Conservation (phyloP, 495 filamentous ascomycete genomes). For the Aspergillus coremiiformis region DNA sequence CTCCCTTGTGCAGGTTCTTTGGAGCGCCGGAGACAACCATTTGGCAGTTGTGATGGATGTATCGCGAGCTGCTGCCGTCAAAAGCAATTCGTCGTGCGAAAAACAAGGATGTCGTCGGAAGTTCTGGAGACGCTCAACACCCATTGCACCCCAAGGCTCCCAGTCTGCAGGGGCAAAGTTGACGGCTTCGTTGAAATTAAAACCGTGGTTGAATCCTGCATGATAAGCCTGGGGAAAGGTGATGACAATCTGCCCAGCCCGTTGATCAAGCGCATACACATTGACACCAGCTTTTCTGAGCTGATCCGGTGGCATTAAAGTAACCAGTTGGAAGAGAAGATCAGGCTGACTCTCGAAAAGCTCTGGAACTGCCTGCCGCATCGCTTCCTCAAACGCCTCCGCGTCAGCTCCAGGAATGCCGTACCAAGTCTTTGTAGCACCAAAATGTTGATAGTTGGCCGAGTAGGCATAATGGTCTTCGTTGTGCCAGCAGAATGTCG, state of each 20-base stretch:
- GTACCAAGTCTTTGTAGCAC: conserved; percentile 98
- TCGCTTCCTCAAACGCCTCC: conserved; percentile 88
- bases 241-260: conserved; percentile 92
- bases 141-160: conserved; percentile 85
- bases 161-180: conserved; percentile 97
- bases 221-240: conserved; percentile 92
- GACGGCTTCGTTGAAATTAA: conserved; percentile 99
- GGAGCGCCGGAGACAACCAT: conserved; percentile 85
- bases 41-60: conserved; percentile 87
- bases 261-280: conserved; percentile 87
- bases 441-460: conserved; percentile 97
- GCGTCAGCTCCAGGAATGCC: conserved; percentile 92
- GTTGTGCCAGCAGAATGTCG: conserved; percentile 99
- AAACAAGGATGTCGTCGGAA: conserved; percentile 94
- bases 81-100: conserved; percentile 92
- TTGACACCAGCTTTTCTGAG: conserved; percentile 90
- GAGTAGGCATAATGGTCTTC: conserved; percentile 98
- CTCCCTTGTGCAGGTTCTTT: conserved; percentile 68
- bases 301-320: conserved; percentile 86
- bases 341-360: conserved; percentile 96
- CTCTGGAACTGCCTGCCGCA: conserved; percentile 91
- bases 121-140: conserved; percentile 76
- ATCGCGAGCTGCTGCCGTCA: conserved; percentile 74
- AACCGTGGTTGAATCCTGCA: conserved; percentile 90
- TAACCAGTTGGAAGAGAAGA: conserved; percentile 93